A percentile compares a stretch with the other conserved stretches of the same genome.
These are phyloP conservation scores for Chenopodium suecicum DNA, from an alignment of 148 eudicot genomes.

Conservation along the genomic window DNA sequence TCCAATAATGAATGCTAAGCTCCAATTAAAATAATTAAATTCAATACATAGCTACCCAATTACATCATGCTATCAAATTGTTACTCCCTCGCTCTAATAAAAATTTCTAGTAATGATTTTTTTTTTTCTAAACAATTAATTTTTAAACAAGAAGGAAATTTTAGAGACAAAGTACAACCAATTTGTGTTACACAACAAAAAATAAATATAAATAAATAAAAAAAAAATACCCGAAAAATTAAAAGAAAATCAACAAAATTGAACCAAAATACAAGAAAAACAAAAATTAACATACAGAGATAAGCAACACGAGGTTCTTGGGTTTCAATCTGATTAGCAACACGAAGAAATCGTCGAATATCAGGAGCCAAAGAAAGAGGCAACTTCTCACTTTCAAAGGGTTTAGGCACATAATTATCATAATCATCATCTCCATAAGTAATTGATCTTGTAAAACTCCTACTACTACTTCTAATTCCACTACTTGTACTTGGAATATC, in stretches of 20 bases:
- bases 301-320: conserved; percentile 96
- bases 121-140: no score
- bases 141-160: no score
- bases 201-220: no score
- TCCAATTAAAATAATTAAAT: no score
- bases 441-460: conserved; percentile 44
- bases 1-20: no score
- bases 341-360: conserved; percentile 80
- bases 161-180: no score
- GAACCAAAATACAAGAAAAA: background rate
- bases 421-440: conserved; percentile 37
- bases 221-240: background rate
- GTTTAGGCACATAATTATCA: conserved; percentile 47
- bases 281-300: conserved; percentile 53
- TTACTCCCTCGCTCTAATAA: no score
- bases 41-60: no score
- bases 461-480: conserved; percentile 18
- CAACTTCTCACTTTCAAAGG: conserved; percentile 87
- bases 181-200: no score
- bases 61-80: no score
- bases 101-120: no score
- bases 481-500: conserved; percentile 18
- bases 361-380: conserved; percentile 74
- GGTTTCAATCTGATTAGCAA: conserved; percentile 71
- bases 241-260: background rate